Base-by-base conservation (phyloP, 805 yeast genomes). In the Sungouiella blattae region DNA sequence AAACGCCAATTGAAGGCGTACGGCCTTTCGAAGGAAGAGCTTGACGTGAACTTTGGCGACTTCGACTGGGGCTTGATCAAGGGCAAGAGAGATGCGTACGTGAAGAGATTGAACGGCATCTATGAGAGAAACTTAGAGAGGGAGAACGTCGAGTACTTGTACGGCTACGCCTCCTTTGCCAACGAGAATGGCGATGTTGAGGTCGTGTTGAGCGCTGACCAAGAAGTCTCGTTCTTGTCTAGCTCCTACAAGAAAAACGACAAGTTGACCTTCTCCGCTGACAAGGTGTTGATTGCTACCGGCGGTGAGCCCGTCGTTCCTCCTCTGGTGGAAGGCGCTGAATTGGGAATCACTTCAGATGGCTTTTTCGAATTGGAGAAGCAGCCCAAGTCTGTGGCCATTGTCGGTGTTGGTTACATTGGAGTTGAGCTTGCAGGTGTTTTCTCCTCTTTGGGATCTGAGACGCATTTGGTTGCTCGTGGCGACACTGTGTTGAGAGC, bases 351-450 rank as follows among this genome's bases (percentile, higher is more conserved):
- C 41, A 79, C 83, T 35, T 87, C 96, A 14, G 95, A 93, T 59
- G 96, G 96, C 0, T 93, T 93, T 60, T 93, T 93, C 56, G 77
- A 75, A 44, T 69, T 93, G 47, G 81, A 75, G 41, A 55, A 65
- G 32, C 97, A 89, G 64, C 98, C 99, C 33, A 82, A 87, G 62
- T 74, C 80, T 32, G 98, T 91, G 18, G 98, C 94, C 1, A 73
- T 93, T 42, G 96, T 93, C 9, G 99, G 99, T 50, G 96, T 96
- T 25, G 99, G 99, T 28, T 93, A 93, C 67, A 93, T 93, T 58
- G 98, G 96, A 39, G 83, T 88, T 31, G 99, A 93, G 68, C 75
- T 93, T 33, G 84, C 97, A 5, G 98, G 98, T 44, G 88, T 93
- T 29, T 91, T 93, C 78, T 75, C 85, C 47, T 87, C 87, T 16